phyloP scores from a whole-genome alignment of 805 yeast genomes.

The Hanseniaspora jakobsenii region DNA sequence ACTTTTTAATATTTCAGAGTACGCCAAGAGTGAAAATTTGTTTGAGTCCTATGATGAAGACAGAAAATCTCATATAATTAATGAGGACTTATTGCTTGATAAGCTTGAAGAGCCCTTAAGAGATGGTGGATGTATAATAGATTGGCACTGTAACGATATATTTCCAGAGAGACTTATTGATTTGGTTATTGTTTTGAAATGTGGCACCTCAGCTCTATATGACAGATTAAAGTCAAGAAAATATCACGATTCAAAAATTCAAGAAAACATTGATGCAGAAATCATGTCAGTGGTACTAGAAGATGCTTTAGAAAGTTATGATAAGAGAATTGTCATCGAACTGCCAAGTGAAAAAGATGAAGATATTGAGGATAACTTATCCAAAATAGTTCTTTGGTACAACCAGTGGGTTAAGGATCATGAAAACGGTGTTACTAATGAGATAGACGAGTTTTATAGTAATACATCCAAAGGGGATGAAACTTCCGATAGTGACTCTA shows the following conservation, averaged over 20 bases:
- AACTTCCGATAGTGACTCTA: conserved; percentile 1
- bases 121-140: conserved; percentile 79
- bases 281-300: conserved; percentile 84
- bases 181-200: conserved; percentile 75
- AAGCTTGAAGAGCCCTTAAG: conserved; percentile 64
- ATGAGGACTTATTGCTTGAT: conserved; percentile 81
- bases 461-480: conserved; percentile 6
- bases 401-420: conserved; percentile 51
- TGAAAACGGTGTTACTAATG: conserved; percentile 49
- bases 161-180: conserved; percentile 91
- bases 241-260: conserved; percentile 68
- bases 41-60: conserved; percentile 77
- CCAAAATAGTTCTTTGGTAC: conserved; percentile 62
- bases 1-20: conserved; percentile 60
- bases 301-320: conserved; percentile 79
- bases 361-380: conserved; percentile 72
- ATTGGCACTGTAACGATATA: conserved; percentile 95
- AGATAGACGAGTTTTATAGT: conserved; percentile 23
- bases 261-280: conserved; percentile 90
- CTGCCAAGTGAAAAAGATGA: conserved; percentile 60
- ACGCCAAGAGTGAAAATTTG: conserved; percentile 66
- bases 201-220: conserved; percentile 57
- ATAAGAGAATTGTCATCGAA: conserved; percentile 69
- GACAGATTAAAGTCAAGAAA: conserved; percentile 68
- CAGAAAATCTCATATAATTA: conserved; percentile 77